These are phyloP conservation scores for Solanum bulbocastanum DNA, from an alignment of 257 asterid genomes.

Conservation along the genomic window DNA sequence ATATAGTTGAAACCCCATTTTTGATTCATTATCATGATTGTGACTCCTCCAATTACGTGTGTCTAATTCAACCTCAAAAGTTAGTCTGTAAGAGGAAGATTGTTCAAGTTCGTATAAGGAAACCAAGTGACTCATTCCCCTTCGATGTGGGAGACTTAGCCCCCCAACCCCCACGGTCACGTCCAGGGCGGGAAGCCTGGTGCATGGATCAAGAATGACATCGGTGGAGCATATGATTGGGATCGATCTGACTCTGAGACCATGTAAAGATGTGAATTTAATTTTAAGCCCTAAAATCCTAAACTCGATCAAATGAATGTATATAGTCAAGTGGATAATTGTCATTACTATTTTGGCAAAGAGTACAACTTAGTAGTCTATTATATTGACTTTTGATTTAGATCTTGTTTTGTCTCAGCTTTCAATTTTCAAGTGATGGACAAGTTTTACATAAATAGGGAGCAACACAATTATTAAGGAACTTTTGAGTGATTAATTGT, in stretches of 20 bases:
- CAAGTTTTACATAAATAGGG: background rate
- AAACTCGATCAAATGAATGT: background rate
- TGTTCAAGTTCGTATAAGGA: too few relatives aligned
- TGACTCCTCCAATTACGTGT: background rate
- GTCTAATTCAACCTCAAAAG: background rate
- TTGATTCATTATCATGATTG: background rate
- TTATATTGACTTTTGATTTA: background rate
- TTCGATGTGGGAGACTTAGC: background rate
- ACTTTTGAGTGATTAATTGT: background rate
- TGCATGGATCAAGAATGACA: background rate
- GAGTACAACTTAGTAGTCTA: background rate
- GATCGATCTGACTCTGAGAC: too few relatives aligned
- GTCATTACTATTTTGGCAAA: background rate
- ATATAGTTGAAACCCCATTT: background rate
- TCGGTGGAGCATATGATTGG: background rate
- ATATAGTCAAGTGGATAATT: background rate
- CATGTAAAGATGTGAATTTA: background rate
- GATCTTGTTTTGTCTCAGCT: background rate
- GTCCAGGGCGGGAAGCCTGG: background rate
- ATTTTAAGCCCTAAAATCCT: background rate
- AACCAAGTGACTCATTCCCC: background rate
- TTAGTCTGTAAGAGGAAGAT: accelerated
- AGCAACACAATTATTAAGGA: background rate
- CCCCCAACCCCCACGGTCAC: background rate
- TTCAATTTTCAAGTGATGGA: background rate